Evolutionary conservation across 768 basidiomycete genomes (phyloP).

Genomic region (Lentinula guzmanii): DNA sequence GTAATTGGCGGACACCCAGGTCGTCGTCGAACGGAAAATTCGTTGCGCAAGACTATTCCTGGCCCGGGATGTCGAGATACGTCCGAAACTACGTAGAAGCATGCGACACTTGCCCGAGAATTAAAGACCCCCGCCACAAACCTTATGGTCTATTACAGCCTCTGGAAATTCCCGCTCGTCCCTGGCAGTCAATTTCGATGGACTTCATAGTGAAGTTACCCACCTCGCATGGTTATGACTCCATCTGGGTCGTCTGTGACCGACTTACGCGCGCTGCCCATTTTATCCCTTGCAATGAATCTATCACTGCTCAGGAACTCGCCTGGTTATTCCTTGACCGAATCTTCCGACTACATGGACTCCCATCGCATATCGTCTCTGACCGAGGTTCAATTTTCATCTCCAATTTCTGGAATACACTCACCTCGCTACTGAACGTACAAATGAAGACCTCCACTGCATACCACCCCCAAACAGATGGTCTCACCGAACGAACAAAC

Average conservation of each 20-base stretch:
- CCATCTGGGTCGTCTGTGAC: constrained; percentile 15
- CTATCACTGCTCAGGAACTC: constrained; percentile 13
- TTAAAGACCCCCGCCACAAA: constrained; percentile 25
- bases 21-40: constrained; percentile 18
- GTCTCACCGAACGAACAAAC: constrained; percentile 29
- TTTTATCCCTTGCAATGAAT: constrained; percentile 31
- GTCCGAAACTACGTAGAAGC: constrained; percentile 21
- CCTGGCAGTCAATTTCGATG: constrained; percentile 33
- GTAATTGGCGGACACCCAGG: constrained; percentile 36
- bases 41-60: neutral
- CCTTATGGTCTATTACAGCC: constrained; percentile 30
- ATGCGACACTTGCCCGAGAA: constrained; percentile 27
- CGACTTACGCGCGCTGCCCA: constrained; percentile 30
- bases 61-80: neutral
- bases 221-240: constrained; percentile 26
- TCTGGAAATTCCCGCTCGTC: constrained; percentile 26
- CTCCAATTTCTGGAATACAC: constrained; percentile 22
- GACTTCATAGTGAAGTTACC: constrained; percentile 40
- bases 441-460: constrained; percentile 23
- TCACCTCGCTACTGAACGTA: neutral
- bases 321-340: constrained; percentile 27
- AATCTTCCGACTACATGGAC: constrained; percentile 27
- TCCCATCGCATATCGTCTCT: constrained; percentile 25
- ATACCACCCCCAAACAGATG: constrained; percentile 39
- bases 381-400: constrained; percentile 26